Conservation (phyloP, 2,329 filamentous ascomycete species). For the Calonectria hawksworthii region DNA sequence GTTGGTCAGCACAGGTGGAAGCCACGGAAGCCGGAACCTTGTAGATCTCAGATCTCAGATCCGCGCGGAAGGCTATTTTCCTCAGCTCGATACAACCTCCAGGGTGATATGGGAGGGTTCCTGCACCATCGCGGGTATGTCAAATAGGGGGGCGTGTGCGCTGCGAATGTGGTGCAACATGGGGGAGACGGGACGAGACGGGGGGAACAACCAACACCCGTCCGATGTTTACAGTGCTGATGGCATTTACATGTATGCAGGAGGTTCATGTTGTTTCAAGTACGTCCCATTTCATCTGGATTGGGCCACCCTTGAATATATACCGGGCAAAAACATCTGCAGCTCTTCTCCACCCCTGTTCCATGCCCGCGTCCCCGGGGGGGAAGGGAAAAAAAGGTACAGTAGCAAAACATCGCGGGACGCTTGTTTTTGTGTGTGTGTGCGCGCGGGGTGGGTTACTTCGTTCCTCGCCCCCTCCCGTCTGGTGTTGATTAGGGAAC, state of each 20-base stretch:
- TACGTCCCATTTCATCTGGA: constrained; percentile 2
- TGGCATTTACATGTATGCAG: not conserved
- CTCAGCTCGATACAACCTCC: not conserved
- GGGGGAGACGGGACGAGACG: not conserved
- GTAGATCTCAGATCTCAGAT: constrained; percentile 12
- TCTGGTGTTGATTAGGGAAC: not conserved
- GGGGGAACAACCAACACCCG: not conserved
- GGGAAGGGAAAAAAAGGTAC: not conserved
- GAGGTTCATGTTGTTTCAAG: not conserved
- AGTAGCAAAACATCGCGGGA: not conserved
- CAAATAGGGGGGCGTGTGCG: not conserved
- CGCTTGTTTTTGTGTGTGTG: not conserved
- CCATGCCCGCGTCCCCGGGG: not conserved
- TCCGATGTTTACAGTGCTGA: not conserved
- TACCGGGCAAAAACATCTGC: not conserved
- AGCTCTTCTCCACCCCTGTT: constrained; percentile 1
- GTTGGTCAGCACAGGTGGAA: not conserved
- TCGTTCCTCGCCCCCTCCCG: not conserved
- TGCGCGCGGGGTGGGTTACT: no score
- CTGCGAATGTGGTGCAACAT: not conserved
- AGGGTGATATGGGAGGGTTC: not conserved
- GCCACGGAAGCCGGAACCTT: not conserved
- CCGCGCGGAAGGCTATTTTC: not conserved
- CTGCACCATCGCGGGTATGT: constrained; percentile 1
- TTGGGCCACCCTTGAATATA: not conserved